Conservation (phyloP, 371 early-diverging fungal species). For the Apophysomyces ossiformis region DNA sequence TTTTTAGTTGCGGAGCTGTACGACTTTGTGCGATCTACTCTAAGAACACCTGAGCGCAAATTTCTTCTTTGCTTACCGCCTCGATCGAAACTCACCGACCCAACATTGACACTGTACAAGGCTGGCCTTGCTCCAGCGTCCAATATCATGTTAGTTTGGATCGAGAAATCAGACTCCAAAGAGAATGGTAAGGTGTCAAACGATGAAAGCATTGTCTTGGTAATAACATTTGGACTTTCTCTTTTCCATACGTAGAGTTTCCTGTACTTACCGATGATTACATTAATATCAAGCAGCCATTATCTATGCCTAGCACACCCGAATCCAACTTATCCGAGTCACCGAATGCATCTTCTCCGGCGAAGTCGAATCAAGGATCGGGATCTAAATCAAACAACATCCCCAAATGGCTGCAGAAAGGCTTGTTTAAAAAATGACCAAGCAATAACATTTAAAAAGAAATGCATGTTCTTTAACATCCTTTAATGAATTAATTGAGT, state of each 20-base stretch:
- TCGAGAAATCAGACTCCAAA: conserved; percentile 26
- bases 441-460: background rate
- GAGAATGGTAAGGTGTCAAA: conserved; percentile 27
- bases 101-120: conserved; percentile 41
- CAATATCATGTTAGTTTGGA: conserved; percentile 52
- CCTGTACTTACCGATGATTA: conserved; percentile 32
- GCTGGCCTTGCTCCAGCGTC: conserved; percentile 54
- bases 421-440: conserved; percentile 49
- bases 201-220: conserved; percentile 15
- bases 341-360: conserved; percentile 16
- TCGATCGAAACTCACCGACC: conserved; percentile 45
- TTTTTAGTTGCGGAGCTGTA: conserved; percentile 44
- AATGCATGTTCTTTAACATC: too few species aligned
- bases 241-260: conserved; percentile 11
- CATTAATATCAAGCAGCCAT: conserved; percentile 33
- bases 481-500: too few species aligned
- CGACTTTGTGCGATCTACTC: conserved; percentile 39
- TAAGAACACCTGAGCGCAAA: conserved; percentile 47
- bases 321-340: conserved; percentile 10
- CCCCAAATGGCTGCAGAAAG: conserved; percentile 57
- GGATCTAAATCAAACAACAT: conserved; percentile 26
- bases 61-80: conserved; percentile 55
- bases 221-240: background rate
- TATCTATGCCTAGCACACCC: conserved; percentile 22
- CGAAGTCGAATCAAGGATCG: conserved; percentile 10